A percentile compares a stretch with the other conserved stretches of the same genome.
These are phyloP conservation scores for Colletotrichum cereale DNA, from an alignment of 2,329 filamentous ascomycete species.

Conservation along the genomic window DNA sequence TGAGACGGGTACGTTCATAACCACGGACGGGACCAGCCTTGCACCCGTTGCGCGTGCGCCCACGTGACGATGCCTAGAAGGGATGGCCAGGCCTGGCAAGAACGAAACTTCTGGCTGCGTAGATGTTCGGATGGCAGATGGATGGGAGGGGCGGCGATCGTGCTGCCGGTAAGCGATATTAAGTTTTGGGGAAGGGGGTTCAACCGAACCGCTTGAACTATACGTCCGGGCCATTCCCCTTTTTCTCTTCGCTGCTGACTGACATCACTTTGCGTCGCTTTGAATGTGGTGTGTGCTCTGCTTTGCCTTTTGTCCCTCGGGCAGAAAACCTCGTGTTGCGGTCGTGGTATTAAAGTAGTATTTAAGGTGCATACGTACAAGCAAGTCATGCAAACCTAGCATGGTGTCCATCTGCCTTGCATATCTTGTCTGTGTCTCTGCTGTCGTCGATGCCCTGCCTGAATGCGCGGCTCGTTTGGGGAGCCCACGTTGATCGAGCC, in stretches of 20 bases:
- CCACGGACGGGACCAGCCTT: conserved; percentile 12
- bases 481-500: not conserved
- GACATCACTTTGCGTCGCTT: conserved; percentile 1
- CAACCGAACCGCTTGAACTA: conserved; percentile 7
- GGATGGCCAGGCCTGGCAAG: not conserved
- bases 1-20: conserved; percentile 29
- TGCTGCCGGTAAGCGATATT: not conserved
- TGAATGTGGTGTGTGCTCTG: not conserved
- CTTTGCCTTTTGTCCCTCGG: conserved; percentile 1
- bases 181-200: not conserved
- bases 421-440: conserved; percentile 6
- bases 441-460: not conserved
- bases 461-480: conserved; percentile 12
- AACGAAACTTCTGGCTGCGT: conserved; percentile 9
- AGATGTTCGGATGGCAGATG: conserved; percentile 33
- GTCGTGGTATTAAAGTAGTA: conserved; percentile 37
- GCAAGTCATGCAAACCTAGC: conserved; percentile 8
- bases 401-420: conserved; percentile 5
- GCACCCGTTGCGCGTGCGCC: not conserved
- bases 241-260: not conserved
- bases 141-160: conserved; percentile 20
- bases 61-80: conserved; percentile 34
- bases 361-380: conserved; percentile 25
- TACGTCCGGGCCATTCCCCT: not conserved
- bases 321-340: conserved; percentile 8